Evolutionary conservation across 192 early-diverging fungal species (phyloP), one percentile per base, ranked within the genome.

Genomic region (Backusella macrospora): DNA sequence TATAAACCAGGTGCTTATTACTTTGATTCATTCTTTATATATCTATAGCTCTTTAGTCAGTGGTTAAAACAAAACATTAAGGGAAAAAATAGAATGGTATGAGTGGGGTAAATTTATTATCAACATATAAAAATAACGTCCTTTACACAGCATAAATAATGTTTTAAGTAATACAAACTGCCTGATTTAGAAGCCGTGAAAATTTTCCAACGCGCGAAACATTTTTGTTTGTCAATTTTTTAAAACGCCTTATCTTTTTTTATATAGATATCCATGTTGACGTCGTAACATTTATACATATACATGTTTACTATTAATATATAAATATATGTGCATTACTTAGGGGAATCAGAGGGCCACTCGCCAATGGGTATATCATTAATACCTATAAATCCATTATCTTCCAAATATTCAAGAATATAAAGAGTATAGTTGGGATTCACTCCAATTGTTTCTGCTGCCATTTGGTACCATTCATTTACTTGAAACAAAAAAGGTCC

Each of bases 361-460:
- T 79, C 76, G 10, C 76, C 76, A 47, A 77, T 73, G 4, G 76
- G 76, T 77, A 77, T 77, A 62, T 68, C 71, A 16, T 73, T 37
- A 48, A 77, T 48, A 68, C 73, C 65, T 46, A 52, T 37, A 69
- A 77, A 77, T 38, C 76, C 71, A 26, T 64, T 49, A 39, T 77
- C 55, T 23, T 62, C 6, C 43, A 77, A 26, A 14, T 42, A 52
- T 29, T 34, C 18, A 23, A 43, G 29, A 5, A 77, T 43, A 9
- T 49, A 42, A 6, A 37, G n/a, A 0, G 70, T 21, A 68, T 73
- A 73, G 2, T 63, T 37, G 0, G 52, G 65, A 62, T 63, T 40
- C 12, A 73, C 66, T 8, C 45, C 66, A 16, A 73, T 45, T 15
- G 15, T 69, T 18, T 37, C 16, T n/a, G 76, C 71, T 40, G 49